phyloP scores from a whole-genome alignment of 2,329 filamentous ascomycete genomes.

The Fusarium sp. region DNA sequence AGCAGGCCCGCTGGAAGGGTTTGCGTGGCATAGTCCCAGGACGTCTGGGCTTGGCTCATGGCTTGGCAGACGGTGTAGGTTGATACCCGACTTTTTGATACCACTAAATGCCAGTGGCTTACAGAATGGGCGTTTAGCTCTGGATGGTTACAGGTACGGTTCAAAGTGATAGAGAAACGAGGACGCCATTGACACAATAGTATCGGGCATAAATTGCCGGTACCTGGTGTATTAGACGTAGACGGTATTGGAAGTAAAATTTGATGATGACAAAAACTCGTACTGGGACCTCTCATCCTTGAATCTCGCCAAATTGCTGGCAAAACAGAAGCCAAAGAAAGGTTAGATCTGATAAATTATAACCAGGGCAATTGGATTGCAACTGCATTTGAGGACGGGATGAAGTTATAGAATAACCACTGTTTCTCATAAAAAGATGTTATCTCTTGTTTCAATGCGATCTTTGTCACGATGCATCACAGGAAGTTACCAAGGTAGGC shows the following conservation, averaged over 20 bases:
- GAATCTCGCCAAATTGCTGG: background rate
- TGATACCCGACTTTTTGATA: conserved; percentile 24
- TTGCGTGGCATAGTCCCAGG: conserved; percentile 29
- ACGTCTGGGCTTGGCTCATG: conserved; percentile 26
- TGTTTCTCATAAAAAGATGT: background rate
- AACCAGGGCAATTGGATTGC: background rate
- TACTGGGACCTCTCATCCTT: background rate
- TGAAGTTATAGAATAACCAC: background rate
- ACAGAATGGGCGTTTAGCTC: conserved; percentile 17
- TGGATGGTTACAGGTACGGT: background rate
- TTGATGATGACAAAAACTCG: conserved; percentile 1
- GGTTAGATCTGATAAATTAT: background rate
- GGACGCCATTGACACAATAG: conserved; percentile 7
- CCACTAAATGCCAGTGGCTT: conserved; percentile 21
- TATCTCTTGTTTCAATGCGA: background rate
- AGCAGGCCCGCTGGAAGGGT: conserved; percentile 15
- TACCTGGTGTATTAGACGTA: background rate
- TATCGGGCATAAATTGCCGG: background rate
- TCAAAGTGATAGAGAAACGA: background rate
- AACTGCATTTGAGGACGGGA: background rate
- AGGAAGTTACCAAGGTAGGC: background rate
- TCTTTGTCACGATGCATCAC: conserved; percentile 23
- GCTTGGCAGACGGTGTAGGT: conserved; percentile 28
- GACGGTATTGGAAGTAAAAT: conserved; percentile 1
- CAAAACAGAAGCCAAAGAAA: background rate